Evolutionary conservation across 176 grass and related monocot genomes (phyloP), one percentile per base, ranked within the genome.

Genomic region (Thalia dealbata): DNA sequence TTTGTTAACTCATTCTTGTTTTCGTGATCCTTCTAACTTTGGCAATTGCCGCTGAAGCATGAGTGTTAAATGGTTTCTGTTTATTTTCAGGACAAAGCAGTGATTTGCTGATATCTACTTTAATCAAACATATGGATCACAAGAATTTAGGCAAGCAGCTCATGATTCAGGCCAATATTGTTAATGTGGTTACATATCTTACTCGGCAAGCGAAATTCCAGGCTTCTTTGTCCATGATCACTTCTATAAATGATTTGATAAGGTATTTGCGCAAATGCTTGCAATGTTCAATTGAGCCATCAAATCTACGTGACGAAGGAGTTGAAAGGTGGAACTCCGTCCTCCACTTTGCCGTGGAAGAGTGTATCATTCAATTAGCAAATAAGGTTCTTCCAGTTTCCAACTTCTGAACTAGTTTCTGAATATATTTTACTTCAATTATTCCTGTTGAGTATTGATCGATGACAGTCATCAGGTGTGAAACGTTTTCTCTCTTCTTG

Each of bases 251-350:
- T 48, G 95, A 91, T 66, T 86, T 93, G 78, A 78, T 88, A 75
- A 99, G 87, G 64, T 90, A 99, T 74, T 74, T 99, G 74, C 87
- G 83, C 72, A 99, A 91, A 88, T 99, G 95, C 85, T 84, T 99
- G 85, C 86, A 91, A 81, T 82, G 59, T 90, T 87, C 90, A 67
- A 75, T 99, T 51, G 95, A 99, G 82, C 61, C 87, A 83, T 84
- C 83, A 79, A 86, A 91, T 84, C 61, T 68, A 21, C 60, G 77
- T 52, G 72, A 43, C 80, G 85, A 83, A 77, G 67, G 86, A 81
- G 56, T 71, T 38, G 64, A 80, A 52, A 86, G 75, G 25, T 81
- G 76, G 76, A 91, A 86, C 74, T 87, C 77, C 70, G 79, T 73
- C 61, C 87, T 99, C 71, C 75, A 99, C 75, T 77, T 84, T 66